Evolutionary conservation across 371 early-diverging fungal genomes (phyloP).

Genomic region (Dipsacomyces acuminosporus): DNA sequence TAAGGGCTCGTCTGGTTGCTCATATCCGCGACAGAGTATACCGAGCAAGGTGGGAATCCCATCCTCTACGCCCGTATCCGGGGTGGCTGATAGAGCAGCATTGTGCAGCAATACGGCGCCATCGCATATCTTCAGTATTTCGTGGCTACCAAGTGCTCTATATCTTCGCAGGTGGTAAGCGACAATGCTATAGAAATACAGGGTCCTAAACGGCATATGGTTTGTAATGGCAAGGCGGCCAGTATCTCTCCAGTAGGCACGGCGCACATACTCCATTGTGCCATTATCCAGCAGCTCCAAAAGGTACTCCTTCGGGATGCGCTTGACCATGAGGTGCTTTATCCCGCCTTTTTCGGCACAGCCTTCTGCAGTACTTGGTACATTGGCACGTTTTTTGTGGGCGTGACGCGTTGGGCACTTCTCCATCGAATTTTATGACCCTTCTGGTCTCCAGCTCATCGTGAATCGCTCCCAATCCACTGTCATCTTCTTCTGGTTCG

Average conservation of each 20-base stretch:
- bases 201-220: constrained; percentile 29
- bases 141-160: background rate
- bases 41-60: constrained; percentile 13
- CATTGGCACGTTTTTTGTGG: too few species aligned
- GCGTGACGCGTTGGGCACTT: too few species aligned
- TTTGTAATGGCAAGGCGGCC: constrained; percentile 25
- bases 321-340: constrained; percentile 12
- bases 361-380: too few species aligned
- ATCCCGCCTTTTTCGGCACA: too few species aligned
- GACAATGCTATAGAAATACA: constrained; percentile 25
- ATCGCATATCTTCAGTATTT: constrained; percentile 18
- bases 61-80: background rate
- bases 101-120: constrained; percentile 35
- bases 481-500: too few species aligned
- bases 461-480: too few species aligned
- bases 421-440: too few species aligned
- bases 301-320: constrained; percentile 21
- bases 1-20: too few species aligned
- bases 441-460: too few species aligned
- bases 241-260: constrained; percentile 11
- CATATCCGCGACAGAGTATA: constrained; percentile 20
- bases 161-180: constrained; percentile 16
- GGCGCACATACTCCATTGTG: constrained; percentile 21
- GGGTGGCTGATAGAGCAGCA: constrained; percentile 2
- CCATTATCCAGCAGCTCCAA: constrained; percentile 26